Conservation (phyloP, 139 green algal species). For the Ettlia oleoabundans region DNA sequence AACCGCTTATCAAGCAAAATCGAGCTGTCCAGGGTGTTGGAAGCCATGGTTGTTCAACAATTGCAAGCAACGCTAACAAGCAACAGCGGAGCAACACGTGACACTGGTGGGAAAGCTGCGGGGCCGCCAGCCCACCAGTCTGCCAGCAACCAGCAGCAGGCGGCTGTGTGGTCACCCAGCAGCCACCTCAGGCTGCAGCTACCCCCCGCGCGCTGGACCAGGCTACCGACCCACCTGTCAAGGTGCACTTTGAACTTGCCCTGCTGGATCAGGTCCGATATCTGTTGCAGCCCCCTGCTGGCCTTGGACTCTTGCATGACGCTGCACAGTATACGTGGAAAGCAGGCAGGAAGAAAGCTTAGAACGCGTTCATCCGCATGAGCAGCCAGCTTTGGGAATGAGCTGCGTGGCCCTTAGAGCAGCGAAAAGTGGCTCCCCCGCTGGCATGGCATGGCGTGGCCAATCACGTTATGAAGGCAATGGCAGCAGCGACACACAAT, state of each 20-base stretch:
- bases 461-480: neutral
- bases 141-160: neutral
- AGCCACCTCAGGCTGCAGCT: neutral
- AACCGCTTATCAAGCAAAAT: neutral
- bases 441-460: no score
- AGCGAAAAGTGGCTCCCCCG: no score
- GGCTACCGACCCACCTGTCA: neutral
- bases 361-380: neutral
- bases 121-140: no score
- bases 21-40: no score
- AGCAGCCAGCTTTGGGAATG: neutral
- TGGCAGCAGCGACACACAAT: neutral
- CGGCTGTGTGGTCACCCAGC: neutral
- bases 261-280: constrained; percentile 2
- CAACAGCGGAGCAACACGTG: no score
- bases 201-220: neutral
- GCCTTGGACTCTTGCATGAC: constrained; percentile 10
- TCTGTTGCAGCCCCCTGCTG: constrained; percentile 3
- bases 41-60: no score
- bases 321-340: neutral
- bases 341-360: neutral
- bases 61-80: no score
- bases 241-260: constrained; percentile 24
- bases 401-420: neutral
- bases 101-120: no score